A percentile compares a stretch with the other conserved stretches of the same genome.
Evolutionary conservation across 345 rosid species (phyloP).

Genomic region (Bruguiera parviflora): DNA sequence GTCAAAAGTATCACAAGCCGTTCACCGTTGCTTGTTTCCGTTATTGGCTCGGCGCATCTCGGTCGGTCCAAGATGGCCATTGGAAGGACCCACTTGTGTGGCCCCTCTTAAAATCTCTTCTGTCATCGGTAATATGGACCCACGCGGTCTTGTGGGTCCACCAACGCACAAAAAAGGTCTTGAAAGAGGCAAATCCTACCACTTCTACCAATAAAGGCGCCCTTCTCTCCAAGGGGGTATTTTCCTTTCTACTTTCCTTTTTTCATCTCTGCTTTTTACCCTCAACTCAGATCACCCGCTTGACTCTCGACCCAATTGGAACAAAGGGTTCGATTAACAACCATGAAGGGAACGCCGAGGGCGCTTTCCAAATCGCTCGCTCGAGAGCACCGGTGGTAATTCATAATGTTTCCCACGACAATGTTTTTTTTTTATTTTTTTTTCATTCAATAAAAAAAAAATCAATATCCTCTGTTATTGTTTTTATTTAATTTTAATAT

Average conservation of each 20-base stretch:
- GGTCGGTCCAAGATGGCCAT: constrained; percentile 10
- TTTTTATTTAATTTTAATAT: too few species aligned
- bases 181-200: not conserved
- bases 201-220: constrained; percentile 4
- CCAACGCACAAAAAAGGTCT: constrained; percentile 29
- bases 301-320: too few species aligned
- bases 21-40: constrained; percentile 20
- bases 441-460: too few species aligned
- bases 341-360: not conserved
- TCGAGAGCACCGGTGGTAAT: too few species aligned
- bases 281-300: too few species aligned
- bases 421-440: too few species aligned
- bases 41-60: constrained; percentile 11
- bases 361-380: not conserved
- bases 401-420: too few species aligned
- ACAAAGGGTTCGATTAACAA: too few species aligned
- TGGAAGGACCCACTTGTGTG: constrained; percentile 8
- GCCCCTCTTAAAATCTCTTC: not conserved
- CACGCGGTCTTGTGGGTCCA: constrained; percentile 5
- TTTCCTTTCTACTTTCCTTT: too few species aligned
- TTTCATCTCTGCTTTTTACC: constrained; percentile 6
- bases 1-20: not conserved
- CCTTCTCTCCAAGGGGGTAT: not conserved
- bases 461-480: too few species aligned
- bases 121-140: not conserved